phyloP scores from a whole-genome alignment of 2,329 filamentous ascomycete genomes.

The Magnaporthales sp. region DNA sequence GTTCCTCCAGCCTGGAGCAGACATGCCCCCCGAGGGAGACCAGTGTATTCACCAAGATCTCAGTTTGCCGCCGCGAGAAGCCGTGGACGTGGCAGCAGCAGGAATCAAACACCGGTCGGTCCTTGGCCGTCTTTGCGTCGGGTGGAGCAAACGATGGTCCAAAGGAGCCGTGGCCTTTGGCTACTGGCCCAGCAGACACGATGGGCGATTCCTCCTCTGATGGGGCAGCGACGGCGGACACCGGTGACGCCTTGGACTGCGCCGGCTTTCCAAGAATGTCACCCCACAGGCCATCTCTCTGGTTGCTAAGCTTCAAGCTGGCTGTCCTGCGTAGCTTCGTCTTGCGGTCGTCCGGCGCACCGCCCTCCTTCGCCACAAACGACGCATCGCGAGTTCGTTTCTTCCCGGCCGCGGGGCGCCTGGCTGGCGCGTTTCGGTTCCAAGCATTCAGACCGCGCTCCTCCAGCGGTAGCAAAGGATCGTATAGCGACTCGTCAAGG shows the following conservation, averaged over 20 bases:
- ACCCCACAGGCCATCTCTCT: slow-evolving; percentile 81
- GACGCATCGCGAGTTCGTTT: slow-evolving; percentile 49
- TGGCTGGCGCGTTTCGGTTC: slow-evolving; percentile 40
- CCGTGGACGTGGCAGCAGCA: slow-evolving; percentile 53
- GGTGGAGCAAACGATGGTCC: neutral
- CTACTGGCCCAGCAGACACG: neutral
- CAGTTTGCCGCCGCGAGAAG: slow-evolving; percentile 43
- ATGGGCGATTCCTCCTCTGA: neutral
- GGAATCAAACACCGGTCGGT: slow-evolving; percentile 28
- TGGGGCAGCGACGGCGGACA: neutral
- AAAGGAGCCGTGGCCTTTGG: neutral
- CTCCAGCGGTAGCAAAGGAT: slow-evolving; percentile 60
- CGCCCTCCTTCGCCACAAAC: slow-evolving; percentile 18
- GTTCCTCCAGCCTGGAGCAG: slow-evolving; percentile 32
- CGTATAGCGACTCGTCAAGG: slow-evolving; percentile 77
- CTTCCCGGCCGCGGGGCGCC: slow-evolving; percentile 35
- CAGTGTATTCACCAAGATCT: slow-evolving; percentile 38
- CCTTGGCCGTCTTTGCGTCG: neutral
- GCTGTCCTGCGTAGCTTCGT: slow-evolving; percentile 83
- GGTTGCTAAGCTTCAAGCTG: slow-evolving; percentile 71
- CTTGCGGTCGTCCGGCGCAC: slow-evolving; percentile 46
- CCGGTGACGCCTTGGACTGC: neutral
- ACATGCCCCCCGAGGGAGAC: slow-evolving; percentile 37
- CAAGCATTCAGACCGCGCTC: slow-evolving; percentile 73
- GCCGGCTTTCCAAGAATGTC: slow-evolving; percentile 61